A percentile compares a stretch with the other conserved stretches of the same genome.
These are phyloP conservation scores for Candida adriatica DNA, from an alignment of 805 yeast species.

Conservation along the genomic window DNA sequence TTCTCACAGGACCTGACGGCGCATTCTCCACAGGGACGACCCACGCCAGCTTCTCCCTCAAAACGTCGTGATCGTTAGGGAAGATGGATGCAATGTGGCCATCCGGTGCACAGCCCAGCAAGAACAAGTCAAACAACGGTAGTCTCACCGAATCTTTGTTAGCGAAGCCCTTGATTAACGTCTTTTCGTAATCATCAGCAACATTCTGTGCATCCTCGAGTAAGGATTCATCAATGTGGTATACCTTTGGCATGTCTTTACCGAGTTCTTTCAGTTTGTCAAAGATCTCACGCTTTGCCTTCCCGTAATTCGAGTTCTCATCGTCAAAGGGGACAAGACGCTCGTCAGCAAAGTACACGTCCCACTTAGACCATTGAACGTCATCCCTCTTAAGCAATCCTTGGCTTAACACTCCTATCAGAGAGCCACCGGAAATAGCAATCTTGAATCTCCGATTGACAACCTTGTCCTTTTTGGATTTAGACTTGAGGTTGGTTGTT, in stretches of 20 bases:
- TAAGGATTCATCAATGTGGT: slow-evolving; percentile 72
- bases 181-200: slow-evolving; percentile 89
- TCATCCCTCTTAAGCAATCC: slow-evolving; percentile 74
- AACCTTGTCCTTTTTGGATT: slow-evolving; percentile 27
- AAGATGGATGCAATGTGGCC: slow-evolving; percentile 97
- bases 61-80: slow-evolving; percentile 77
- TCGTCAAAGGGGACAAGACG: slow-evolving; percentile 84
- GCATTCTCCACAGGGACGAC: slow-evolving; percentile 89
- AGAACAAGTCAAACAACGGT: slow-evolving; percentile 87
- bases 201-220: slow-evolving; percentile 82
- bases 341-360: slow-evolving; percentile 93
- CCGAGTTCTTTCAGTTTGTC: slow-evolving; percentile 44
- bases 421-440: slow-evolving; percentile 90
- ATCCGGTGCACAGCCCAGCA: slow-evolving; percentile 97
- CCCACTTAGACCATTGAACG: slow-evolving; percentile 92
- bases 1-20: slow-evolving; percentile 77
- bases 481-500: slow-evolving; percentile 11
- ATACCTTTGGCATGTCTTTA: slow-evolving; percentile 57
- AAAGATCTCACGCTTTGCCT: slow-evolving; percentile 73
- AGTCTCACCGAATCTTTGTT: slow-evolving; percentile 92
- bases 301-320: slow-evolving; percentile 84
- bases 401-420: slow-evolving; percentile 78
- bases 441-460: slow-evolving; percentile 66
- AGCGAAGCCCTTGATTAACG: slow-evolving; percentile 83
- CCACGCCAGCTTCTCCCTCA: slow-evolving; percentile 92